Evolutionary conservation across 345 rosid genomes (phyloP).

Genomic region (rapeseed (Brassica napus)): Da-Ae NC_063435.1:5606501-5607000

Average conservation of each 20-base stretch:
- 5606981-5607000: background rate
- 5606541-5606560: constrained; percentile 9
- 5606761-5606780: background rate
- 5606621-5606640: constrained; percentile 16
- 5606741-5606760: constrained; percentile 26
- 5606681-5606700: constrained; percentile 25
- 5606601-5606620: constrained; percentile 28
- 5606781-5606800: background rate
- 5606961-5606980: constrained; percentile 18
- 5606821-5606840: constrained; percentile 11
- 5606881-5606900: constrained; percentile 32
- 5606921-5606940: constrained; percentile 23
- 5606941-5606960: constrained; percentile 14
- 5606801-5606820: constrained; percentile 16
- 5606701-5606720: constrained; percentile 20
- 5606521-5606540: background rate
- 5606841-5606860: constrained; percentile 18
- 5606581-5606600: constrained; percentile 13
- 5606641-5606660: constrained; percentile 29
- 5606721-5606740: constrained; percentile 30
- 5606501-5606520: constrained; percentile 23
- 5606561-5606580: constrained; percentile 32
- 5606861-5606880: background rate
- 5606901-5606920: constrained; percentile 28
- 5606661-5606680: constrained; percentile 32